Percentiles rank a stretch among this genome's conserved stretches.
Evolutionary conservation across 2,329 filamentous ascomycete species (phyloP).

Genomic region (Magnaporthales sp.): DNA sequence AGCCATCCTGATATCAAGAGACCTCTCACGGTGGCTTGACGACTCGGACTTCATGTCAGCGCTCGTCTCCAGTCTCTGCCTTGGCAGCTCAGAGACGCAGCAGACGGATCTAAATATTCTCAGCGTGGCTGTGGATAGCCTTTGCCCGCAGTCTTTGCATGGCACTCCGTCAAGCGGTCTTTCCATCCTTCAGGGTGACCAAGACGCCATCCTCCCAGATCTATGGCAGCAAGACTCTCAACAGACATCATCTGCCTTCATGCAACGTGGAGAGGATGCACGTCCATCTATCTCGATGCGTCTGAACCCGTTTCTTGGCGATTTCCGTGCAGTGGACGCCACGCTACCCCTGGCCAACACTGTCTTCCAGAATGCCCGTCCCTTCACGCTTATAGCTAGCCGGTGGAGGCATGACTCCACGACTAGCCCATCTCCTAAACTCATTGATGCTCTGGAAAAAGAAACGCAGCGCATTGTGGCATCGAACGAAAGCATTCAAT

Average conservation of each 20-base stretch:
- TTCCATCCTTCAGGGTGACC: conserved; percentile 39
- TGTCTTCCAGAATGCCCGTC: conserved; percentile 60
- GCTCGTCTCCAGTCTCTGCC: conserved; percentile 18
- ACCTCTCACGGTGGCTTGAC: conserved; percentile 38
- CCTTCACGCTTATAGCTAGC: conserved; percentile 46
- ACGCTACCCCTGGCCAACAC: conserved; percentile 69
- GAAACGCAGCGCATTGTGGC: conserved; percentile 23
- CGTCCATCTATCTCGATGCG: conserved; percentile 33
- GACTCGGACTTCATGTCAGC: conserved; percentile 27
- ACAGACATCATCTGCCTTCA: neutral
- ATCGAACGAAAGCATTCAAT: conserved; percentile 5
- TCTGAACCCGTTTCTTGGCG: conserved; percentile 19
- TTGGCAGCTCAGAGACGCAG: conserved; percentile 3
- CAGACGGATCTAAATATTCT: conserved; percentile 34
- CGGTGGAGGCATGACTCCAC: conserved; percentile 23
- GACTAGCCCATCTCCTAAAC: conserved; percentile 1
- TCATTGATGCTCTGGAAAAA: conserved; percentile 24
- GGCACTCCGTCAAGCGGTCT: conserved; percentile 32
- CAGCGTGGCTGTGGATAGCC: conserved; percentile 46
- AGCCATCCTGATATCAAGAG: conserved; percentile 40
- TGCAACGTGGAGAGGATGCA: conserved; percentile 21
- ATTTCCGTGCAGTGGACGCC: conserved; percentile 21
- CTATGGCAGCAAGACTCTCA: conserved; percentile 27
- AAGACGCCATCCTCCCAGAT: conserved; percentile 31
- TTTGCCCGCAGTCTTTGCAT: conserved; percentile 27